Base-by-base conservation (phyloP, 2,329 filamentous ascomycete species). In the Alternaria novae-zelandiae region DNA sequence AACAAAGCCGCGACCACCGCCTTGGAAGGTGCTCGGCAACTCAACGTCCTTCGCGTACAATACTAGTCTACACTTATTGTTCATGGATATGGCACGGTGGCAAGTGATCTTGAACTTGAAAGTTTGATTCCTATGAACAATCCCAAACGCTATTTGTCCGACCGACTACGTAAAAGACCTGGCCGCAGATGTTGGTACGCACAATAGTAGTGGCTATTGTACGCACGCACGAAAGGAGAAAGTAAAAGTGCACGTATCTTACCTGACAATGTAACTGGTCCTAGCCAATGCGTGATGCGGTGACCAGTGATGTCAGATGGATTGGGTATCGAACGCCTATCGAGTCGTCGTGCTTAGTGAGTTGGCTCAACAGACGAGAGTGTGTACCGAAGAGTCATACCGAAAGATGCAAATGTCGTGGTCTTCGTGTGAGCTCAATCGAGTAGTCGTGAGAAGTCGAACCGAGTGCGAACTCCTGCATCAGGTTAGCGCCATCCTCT, bases 241-340 rank as follows among this genome's bases (percentile, higher is more conserved):
- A 20, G 21, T 47, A 45, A 49, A 28, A 45, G 20, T 20, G 25
- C 26, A 51, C 46, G 21, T 45, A 45, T 54, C 61, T 60, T 66
- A 66, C 64, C 64, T 57, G 36, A 57, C 49, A 56, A 28, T 17
- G 25, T 47, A 51, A 57, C 54, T 26, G 59, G 54, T 51, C 45
- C 51, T 47, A 54, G 15, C 45, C 32, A 25, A 32, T 56, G 12
- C 21, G 17, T 20, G 21, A 25, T 36, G 30, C 32, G 32, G 32
- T 41, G 45, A 50, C 36, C 50, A 50, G 41, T 32, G 32, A 57
- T 32, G 51, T 26, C 59, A 58, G 36, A 59, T 46, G 53, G 47
- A 44, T 26, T 54, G 73, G 69, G 73, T 76, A 74, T 75, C 63
- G 47, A 68, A 71, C 70, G 73, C 72, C 73, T 70, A 56, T 67